phyloP scores from a whole-genome alignment of 768 basidiomycete species.

The Amanita pallidorosea region DNA sequence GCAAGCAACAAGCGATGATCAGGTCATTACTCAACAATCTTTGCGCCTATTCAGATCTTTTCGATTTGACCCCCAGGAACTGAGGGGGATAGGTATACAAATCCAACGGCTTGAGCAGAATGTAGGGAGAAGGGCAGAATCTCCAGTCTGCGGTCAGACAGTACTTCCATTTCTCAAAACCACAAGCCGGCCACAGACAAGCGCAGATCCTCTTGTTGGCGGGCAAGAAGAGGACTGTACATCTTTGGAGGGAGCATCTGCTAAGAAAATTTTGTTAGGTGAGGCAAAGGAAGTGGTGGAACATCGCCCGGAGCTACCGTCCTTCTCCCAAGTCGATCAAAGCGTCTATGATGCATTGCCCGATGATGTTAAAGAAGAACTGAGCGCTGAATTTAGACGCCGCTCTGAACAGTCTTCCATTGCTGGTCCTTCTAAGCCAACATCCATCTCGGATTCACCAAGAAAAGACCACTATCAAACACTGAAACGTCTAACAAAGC shows the following conservation, averaged over 20 bases:
- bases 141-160: conserved; percentile 38
- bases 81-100: conserved; percentile 90
- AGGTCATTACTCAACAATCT: conserved; percentile 64
- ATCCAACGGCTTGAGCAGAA: conserved; percentile 74
- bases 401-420: conserved; percentile 33
- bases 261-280: neutral
- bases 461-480: conserved; percentile 27
- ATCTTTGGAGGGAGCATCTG: neutral
- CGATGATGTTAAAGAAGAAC: conserved; percentile 54
- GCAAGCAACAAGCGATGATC: conserved; percentile 61
- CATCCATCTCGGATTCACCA: conserved; percentile 18
- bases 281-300: neutral
- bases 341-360: conserved; percentile 65
- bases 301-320: conserved; percentile 37
- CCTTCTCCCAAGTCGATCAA: conserved; percentile 68
- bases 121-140: conserved; percentile 8
- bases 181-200: neutral
- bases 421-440: conserved; percentile 9
- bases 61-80: conserved; percentile 70
- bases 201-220: neutral
- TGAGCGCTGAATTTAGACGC: conserved; percentile 56
- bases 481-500: conserved; percentile 49
- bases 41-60: conserved; percentile 67
- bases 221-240: neutral
- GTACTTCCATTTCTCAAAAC: conserved; percentile 41